Percentiles rank a stretch among this genome's conserved stretches.
Conservation (phyloP, 371 early-diverging fungal genomes). For the Conidiobolus incongruus region DNA sequence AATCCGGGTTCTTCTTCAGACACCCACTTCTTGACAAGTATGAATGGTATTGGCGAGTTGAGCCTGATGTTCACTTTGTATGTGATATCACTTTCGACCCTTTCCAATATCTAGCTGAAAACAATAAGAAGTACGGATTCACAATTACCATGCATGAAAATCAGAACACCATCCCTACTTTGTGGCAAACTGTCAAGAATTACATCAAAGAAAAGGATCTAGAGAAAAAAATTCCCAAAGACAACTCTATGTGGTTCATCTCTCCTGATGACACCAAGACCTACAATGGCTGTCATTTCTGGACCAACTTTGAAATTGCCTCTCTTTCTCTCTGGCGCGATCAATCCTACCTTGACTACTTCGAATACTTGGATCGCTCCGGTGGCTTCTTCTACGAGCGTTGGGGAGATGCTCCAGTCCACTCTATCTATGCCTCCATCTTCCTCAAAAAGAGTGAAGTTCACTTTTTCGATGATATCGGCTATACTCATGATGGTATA, state of each 20-base stretch:
- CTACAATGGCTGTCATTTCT: slow-evolving; percentile 63
- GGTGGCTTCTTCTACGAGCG: slow-evolving; percentile 91
- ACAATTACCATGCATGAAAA: slow-evolving; percentile 58
- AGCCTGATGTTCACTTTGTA: slow-evolving; percentile 64
- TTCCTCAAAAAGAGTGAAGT: slow-evolving; percentile 50
- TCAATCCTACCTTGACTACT: slow-evolving; percentile 45
- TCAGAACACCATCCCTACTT: slow-evolving; percentile 49
- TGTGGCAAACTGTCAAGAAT: slow-evolving; percentile 42
- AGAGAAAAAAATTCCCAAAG: slow-evolving; percentile 3
- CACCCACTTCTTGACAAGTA: slow-evolving; percentile 55
- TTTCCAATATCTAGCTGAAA: slow-evolving; percentile 60
- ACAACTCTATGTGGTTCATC: slow-evolving; percentile 5
- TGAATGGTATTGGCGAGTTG: slow-evolving; percentile 94
- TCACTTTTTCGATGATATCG: slow-evolving; percentile 84
- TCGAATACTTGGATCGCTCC: slow-evolving; percentile 54
- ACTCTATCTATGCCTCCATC: slow-evolving; percentile 70
- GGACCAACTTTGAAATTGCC: slow-evolving; percentile 94
- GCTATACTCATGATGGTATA: slow-evolving; percentile 46
- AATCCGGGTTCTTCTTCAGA: slow-evolving; percentile 74
- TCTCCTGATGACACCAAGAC: slow-evolving; percentile 2
- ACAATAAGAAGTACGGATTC: slow-evolving; percentile 37
- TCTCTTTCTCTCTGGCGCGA: slow-evolving; percentile 55
- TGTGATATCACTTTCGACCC: slow-evolving; percentile 85
- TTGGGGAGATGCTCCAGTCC: slow-evolving; percentile 95
- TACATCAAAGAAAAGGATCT: slow-evolving; percentile 21